A percentile compares a stretch with the other conserved stretches of the same genome.
Conservation (phyloP, 2,329 filamentous ascomycete genomes). For the Fusarium nygamai region DNA sequence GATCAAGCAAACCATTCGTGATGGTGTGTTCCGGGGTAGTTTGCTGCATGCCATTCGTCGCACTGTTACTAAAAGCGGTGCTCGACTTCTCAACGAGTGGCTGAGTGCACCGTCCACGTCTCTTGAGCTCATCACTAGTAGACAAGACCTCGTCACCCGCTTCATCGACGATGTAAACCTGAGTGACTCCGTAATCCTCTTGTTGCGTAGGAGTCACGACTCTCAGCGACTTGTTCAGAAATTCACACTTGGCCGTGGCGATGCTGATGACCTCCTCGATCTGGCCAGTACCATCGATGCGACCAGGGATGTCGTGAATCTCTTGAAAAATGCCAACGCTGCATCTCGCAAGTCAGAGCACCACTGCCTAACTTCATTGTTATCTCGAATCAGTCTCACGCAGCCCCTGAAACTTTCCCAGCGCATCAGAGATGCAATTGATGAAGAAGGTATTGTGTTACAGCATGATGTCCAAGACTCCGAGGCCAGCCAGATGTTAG, state of each 20-base stretch:
- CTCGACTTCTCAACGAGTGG: constrained; percentile 84
- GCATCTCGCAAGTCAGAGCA: constrained; percentile 11
- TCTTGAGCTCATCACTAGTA: constrained; percentile 77
- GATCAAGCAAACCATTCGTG: constrained; percentile 85
- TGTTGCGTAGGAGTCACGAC: constrained; percentile 82
- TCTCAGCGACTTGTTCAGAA: constrained; percentile 92
- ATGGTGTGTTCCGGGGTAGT: constrained; percentile 82
- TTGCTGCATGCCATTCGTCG: constrained; percentile 88
- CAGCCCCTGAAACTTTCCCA: constrained; percentile 74
- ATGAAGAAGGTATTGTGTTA: constrained; percentile 88
- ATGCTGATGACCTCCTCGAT: constrained; percentile 87
- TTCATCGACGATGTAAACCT: constrained; percentile 75
- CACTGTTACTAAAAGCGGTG: constrained; percentile 92
- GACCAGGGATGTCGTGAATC: constrained; percentile 70
- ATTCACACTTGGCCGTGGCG: constrained; percentile 91
- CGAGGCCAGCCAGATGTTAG: constrained; percentile 75
- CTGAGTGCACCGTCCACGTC: constrained; percentile 94
- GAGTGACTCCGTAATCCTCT: constrained; percentile 72
- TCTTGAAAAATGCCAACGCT: constrained; percentile 50
- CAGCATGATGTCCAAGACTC: constrained; percentile 81
- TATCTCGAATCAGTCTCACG: constrained; percentile 70
- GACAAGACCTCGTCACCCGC: constrained; percentile 82
- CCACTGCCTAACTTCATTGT: constrained; percentile 57
- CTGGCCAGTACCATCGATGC: constrained; percentile 83
- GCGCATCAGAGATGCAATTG: constrained; percentile 81